Evolutionary conservation across 2,329 filamentous ascomycete genomes (phyloP).

Genomic region (Celoporthe dispersa): DNA sequence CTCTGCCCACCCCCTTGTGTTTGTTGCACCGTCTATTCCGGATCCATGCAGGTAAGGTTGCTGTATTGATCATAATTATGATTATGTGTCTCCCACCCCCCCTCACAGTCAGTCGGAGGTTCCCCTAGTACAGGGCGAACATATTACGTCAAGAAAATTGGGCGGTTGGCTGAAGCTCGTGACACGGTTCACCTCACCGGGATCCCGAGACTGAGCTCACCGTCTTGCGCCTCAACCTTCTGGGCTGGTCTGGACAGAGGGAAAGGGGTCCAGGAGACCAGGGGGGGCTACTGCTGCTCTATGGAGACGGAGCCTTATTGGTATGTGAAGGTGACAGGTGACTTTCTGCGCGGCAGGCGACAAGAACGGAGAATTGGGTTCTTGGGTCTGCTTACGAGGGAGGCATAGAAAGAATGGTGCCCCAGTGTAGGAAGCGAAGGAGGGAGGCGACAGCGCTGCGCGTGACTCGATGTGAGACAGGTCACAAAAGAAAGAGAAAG

Average conservation of each 20-base stretch:
- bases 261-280: neutral
- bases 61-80: too few relatives aligned
- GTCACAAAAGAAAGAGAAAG: neutral
- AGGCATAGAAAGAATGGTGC: neutral
- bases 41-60: slow-evolving; percentile 10
- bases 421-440: neutral
- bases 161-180: neutral
- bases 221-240: neutral
- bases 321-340: neutral
- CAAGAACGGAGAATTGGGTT: neutral
- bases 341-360: neutral
- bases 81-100: too few relatives aligned
- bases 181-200: neutral
- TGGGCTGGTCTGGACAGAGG: neutral
- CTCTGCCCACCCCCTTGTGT: neutral
- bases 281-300: neutral
- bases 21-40: neutral
- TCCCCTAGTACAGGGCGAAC: neutral
- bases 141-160: neutral
- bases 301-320: neutral
- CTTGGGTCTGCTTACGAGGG: too few relatives aligned
- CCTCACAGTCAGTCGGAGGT: neutral
- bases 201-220: neutral
- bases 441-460: neutral
- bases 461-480: neutral